Conservation (phyloP, 2,329 filamentous ascomycete genomes). For the Aureobasidium melanogenum region DNA sequence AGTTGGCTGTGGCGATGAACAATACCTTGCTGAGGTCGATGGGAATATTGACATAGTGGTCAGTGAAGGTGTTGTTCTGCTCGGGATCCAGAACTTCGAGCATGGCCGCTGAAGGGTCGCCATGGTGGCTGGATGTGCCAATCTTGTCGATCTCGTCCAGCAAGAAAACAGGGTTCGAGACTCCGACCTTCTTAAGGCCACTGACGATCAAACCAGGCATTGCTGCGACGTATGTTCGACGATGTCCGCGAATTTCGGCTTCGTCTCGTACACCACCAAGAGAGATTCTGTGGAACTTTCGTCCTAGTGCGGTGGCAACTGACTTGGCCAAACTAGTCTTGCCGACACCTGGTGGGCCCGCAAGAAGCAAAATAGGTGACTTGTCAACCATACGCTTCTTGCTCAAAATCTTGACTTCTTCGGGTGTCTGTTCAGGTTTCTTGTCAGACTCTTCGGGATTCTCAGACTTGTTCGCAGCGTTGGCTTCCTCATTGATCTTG, state of each 20-base stretch:
- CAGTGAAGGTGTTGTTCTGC: constrained; percentile 88
- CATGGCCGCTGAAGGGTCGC: constrained; percentile 95
- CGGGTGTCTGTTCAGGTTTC: constrained; percentile 33
- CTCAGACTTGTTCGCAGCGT: constrained; percentile 22
- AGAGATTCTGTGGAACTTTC: constrained; percentile 95
- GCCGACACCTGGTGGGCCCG: constrained; percentile 87
- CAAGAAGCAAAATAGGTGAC: constrained; percentile 87
- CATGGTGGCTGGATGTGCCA: constrained; percentile 81
- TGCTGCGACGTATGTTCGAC: constrained; percentile 94
- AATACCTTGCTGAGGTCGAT: constrained; percentile 94
- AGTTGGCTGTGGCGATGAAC: constrained; percentile 96
- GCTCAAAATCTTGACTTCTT: constrained; percentile 67
- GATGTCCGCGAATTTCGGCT: constrained; percentile 90
- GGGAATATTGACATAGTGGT: constrained; percentile 93
- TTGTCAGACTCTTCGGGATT: constrained; percentile 15
- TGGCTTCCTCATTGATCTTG: constrained; percentile 38
- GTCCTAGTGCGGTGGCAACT: constrained; percentile 79
- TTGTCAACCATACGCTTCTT: constrained; percentile 85
- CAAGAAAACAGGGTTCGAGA: constrained; percentile 89
- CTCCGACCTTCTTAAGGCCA: constrained; percentile 88
- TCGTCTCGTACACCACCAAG: constrained; percentile 93
- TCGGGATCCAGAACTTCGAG: constrained; percentile 95
- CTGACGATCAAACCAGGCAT: constrained; percentile 95
- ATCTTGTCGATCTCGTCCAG: constrained; percentile 98
- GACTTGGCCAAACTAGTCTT: constrained; percentile 95